Base-by-base conservation (phyloP, 2,329 filamentous ascomycete genomes). In the Penicillium sclerotiorum region DNA sequence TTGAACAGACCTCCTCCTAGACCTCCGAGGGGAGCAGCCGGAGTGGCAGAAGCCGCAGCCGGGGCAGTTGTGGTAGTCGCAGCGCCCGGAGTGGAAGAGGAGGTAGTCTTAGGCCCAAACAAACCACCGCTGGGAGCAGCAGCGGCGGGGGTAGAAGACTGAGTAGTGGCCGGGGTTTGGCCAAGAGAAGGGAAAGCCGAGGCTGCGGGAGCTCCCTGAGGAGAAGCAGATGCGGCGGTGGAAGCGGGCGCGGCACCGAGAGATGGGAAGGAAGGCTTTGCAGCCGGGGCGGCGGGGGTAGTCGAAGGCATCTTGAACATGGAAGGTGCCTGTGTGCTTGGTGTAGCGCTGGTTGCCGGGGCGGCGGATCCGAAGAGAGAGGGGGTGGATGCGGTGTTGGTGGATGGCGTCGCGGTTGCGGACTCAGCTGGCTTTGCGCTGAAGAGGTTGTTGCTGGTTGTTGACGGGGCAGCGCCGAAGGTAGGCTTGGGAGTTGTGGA, bases 381-480 rank as follows among this genome's bases (percentile, higher is more conserved):
- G 27, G 68, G 50, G 25, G 69, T 71, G 3, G 64, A 18, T 13
- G 58, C 54, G 32, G 49, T 57, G 12, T 53, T 60, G n/a, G 66
- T 48, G 36, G 60, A 48, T 32, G 62, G 49, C 8, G 62, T 33
- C 18, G 66, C 59, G 23, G 63, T 55, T 27, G 62, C 56, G 25
- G 67, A 60, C 33, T 66, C 63, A 11, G 64, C 57, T 7, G 64
- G 63, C 45, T 70, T 69, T 62, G 52, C 55, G 53, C 57, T 66
- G 53, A 68, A 68, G 22, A 69, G 59, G 38, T 55, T 59, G 47
- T 52, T 62, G 50, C 57, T 59, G 28, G 58, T 52, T 20, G 68
- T 50, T 64, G 56, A 17, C 49, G 52, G 36, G 20, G 52, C n/a
- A 6, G 45, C 41, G 36, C 62, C 59, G 36, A 70, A 68, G 12